A percentile compares a stretch with the other conserved stretches of the same genome.
Evolutionary conservation across 2,329 filamentous ascomycete genomes (phyloP).

Genomic region (Talaromyces piceae): DNA sequence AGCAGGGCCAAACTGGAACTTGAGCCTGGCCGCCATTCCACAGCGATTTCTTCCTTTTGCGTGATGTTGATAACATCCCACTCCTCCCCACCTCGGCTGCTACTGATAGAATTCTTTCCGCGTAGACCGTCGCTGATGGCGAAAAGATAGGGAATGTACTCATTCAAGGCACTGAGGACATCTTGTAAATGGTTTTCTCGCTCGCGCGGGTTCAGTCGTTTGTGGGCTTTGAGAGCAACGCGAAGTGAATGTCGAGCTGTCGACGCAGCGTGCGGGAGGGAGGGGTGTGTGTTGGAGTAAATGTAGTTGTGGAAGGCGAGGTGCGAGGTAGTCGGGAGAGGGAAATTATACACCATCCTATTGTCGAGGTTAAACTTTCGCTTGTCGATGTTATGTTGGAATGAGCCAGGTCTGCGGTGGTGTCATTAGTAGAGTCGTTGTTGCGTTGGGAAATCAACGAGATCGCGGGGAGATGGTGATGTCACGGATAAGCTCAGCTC

Average conservation of each 20-base stretch:
- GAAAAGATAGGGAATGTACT: slow-evolving; percentile 77
- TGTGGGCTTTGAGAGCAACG: slow-evolving; percentile 80
- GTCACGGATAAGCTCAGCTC: slow-evolving; percentile 8
- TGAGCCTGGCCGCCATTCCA: slow-evolving; percentile 76
- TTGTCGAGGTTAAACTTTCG: too few relatives aligned
- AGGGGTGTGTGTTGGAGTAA: slow-evolving; percentile 76
- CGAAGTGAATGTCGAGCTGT: slow-evolving; percentile 77
- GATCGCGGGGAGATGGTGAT: slow-evolving; percentile 11
- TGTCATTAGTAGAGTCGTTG: slow-evolving; percentile 1
- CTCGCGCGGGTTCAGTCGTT: slow-evolving; percentile 66
- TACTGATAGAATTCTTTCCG: slow-evolving; percentile 27
- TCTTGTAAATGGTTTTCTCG: slow-evolving; percentile 63
- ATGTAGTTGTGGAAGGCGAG: slow-evolving; percentile 75
- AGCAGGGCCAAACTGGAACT: slow-evolving; percentile 40
- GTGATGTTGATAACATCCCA: slow-evolving; percentile 61
- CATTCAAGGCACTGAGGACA: slow-evolving; percentile 61
- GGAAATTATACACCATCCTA: slow-evolving; percentile 80
- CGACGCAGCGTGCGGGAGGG: slow-evolving; percentile 72
- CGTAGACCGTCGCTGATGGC: slow-evolving; percentile 67
- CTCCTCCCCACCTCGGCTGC: slow-evolving; percentile 21
- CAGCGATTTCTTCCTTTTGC: slow-evolving; percentile 59
- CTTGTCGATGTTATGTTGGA: too few relatives aligned
- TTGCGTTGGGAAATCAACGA: slow-evolving; percentile 9
- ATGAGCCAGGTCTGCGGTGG: too few relatives aligned
- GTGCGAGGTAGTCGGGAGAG: slow-evolving; percentile 80